Evolutionary conservation across 495 filamentous ascomycete genomes (phyloP).

Genomic region (Penicillium subrubescens): DNA sequence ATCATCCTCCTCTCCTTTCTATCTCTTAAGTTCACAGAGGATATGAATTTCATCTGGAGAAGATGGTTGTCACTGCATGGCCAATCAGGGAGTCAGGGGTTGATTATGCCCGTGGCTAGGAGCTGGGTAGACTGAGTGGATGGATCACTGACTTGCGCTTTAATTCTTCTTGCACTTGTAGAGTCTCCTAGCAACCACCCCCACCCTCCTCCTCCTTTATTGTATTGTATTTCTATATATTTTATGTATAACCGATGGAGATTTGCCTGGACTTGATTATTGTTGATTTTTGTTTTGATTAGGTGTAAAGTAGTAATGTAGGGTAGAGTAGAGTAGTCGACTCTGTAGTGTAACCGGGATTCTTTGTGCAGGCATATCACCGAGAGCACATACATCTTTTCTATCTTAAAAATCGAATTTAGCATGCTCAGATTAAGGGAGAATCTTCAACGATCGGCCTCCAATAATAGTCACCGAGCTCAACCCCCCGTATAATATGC

Average conservation of each 20-base stretch:
- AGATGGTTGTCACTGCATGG: too few relatives aligned
- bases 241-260: background rate
- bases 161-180: background rate
- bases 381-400: too few relatives aligned
- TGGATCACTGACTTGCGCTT: background rate
- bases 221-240: slow-evolving; percentile 1
- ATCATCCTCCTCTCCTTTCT: background rate
- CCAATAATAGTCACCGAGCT: background rate
- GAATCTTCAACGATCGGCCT: background rate
- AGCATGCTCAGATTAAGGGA: background rate
- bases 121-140: background rate
- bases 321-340: too few relatives aligned
- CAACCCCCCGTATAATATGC: background rate
- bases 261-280: background rate
- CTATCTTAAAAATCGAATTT: too few relatives aligned
- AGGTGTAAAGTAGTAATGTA: background rate
- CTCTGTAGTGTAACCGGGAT: too few relatives aligned
- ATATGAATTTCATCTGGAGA: background rate
- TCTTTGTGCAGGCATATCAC: too few relatives aligned
- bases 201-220: background rate
- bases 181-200: background rate
- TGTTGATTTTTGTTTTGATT: background rate
- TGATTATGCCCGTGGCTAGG: background rate
- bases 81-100: background rate
- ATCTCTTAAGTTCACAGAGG: too few relatives aligned